These are phyloP conservation scores for Vigna nakashimae DNA, from an alignment of 306 rosid species.

Conservation along the genomic window DNA sequence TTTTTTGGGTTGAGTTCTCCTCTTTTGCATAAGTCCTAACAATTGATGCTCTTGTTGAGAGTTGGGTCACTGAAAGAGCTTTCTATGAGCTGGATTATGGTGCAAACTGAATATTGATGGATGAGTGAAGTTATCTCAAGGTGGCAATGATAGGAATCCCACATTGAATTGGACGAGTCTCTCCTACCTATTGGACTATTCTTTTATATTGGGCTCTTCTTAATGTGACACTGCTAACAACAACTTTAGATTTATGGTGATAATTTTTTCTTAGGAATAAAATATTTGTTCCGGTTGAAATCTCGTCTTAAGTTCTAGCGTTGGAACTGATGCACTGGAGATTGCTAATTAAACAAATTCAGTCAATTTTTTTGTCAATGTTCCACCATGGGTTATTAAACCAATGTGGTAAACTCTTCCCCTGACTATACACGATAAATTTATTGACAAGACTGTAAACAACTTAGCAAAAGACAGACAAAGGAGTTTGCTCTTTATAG, in stretches of 20 bases:
- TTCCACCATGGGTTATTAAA: neutral
- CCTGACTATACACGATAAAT: neutral
- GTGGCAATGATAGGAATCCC: too few species aligned
- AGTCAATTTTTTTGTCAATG: neutral
- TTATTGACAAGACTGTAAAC: neutral
- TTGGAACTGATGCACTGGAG: slow-evolving; percentile 12
- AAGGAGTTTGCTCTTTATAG: neutral
- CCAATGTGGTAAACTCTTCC: neutral
- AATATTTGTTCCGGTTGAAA: slow-evolving; percentile 8
- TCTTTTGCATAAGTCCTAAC: too few species aligned
- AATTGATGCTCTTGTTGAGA: too few species aligned
- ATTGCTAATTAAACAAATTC: slow-evolving; percentile 8
- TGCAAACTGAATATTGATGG: too few species aligned
- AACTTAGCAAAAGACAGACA: neutral
- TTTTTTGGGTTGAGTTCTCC: too few species aligned
- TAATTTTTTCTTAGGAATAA: neutral
- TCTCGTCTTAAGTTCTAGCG: slow-evolving; percentile 17
- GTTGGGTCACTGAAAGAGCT: too few species aligned
- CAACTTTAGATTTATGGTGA: neutral
- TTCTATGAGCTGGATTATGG: too few species aligned
- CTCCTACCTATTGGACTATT: too few species aligned
- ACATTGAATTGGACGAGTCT: too few species aligned
- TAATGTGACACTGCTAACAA: too few species aligned
- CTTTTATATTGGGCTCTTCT: too few species aligned
- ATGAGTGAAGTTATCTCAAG: too few species aligned